Conservation (phyloP, 2,329 filamentous ascomycete species). For the Balansia obtecta region DNA sequence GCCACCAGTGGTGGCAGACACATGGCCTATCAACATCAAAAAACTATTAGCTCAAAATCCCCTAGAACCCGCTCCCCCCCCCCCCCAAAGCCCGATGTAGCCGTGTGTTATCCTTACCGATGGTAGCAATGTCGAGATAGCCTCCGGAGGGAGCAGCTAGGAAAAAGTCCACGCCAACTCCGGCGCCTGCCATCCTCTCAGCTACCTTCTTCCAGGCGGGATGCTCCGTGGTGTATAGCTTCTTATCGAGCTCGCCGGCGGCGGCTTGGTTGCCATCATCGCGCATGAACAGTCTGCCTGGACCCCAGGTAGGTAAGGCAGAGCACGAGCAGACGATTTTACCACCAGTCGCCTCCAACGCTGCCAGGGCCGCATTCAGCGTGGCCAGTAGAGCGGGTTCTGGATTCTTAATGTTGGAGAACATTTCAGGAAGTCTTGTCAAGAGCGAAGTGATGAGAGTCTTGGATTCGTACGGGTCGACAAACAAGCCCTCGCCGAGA, state of each 20-base stretch:
- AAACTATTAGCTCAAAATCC: not conserved
- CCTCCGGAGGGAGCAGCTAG: constrained; percentile 80
- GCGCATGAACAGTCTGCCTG: constrained; percentile 70
- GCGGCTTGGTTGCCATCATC: constrained; percentile 80
- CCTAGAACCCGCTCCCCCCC: too few species aligned
- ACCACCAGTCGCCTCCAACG: constrained; percentile 75
- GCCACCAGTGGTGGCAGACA: constrained; percentile 80
- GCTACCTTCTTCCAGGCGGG: constrained; percentile 76
- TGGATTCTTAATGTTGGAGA: constrained; percentile 76
- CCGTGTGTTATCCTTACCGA: constrained; percentile 43
- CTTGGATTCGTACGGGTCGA: constrained; percentile 85
- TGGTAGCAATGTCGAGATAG: constrained; percentile 86
- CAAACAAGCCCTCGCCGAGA: constrained; percentile 81
- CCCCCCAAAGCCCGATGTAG: too few species aligned
- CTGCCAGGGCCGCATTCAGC: constrained; percentile 71
- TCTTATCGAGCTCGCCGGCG: constrained; percentile 82
- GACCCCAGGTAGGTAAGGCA: constrained; percentile 83
- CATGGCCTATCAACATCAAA: constrained; percentile 45
- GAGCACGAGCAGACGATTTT: constrained; percentile 84
- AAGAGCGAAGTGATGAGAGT: constrained; percentile 81
- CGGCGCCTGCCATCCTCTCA: constrained; percentile 75
- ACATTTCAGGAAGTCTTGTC: constrained; percentile 70
- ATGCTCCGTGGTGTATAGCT: constrained; percentile 83
- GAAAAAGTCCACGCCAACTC: constrained; percentile 89
- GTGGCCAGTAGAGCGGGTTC: constrained; percentile 81